A percentile compares a stretch with the other conserved stretches of the same genome.
Conservation (phyloP, 2,329 filamentous ascomycete genomes). For the Pseudodiploospora longispora region DNA sequence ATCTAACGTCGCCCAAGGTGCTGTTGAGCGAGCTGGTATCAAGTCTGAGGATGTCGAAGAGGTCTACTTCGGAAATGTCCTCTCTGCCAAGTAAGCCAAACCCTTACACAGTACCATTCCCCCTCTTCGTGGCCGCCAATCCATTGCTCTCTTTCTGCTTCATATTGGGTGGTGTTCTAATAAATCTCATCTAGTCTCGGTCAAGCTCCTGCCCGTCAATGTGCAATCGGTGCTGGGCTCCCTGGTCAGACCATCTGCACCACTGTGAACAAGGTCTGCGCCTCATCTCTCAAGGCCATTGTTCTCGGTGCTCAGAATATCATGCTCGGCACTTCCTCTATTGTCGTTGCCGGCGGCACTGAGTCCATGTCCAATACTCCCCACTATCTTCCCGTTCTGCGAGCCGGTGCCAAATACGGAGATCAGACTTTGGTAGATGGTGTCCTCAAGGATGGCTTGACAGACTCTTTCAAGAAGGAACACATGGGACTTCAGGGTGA, state of each 20-base stretch:
- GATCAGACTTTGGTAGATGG: conserved; percentile 84
- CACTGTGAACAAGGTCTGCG: conserved; percentile 98
- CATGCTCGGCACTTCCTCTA: conserved; percentile 87
- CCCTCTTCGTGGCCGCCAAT: not conserved
- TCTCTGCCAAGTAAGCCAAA: conserved; percentile 75
- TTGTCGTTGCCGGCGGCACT: conserved; percentile 87
- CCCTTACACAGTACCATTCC: not conserved
- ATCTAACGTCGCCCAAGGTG: conserved; percentile 38
- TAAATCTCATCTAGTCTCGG: conserved; percentile 56
- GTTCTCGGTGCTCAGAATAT: conserved; percentile 95
- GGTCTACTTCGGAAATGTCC: conserved; percentile 96
- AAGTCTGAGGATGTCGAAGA: conserved; percentile 88
- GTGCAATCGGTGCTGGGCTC: conserved; percentile 82
- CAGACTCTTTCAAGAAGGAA: conserved; percentile 90
- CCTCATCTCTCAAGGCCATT: conserved; percentile 87
- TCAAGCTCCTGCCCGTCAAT: conserved; percentile 93
- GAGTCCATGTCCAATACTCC: conserved; percentile 99
- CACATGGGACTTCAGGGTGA: conserved; percentile 94
- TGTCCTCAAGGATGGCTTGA: conserved; percentile 88
- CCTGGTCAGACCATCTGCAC: conserved; percentile 73
- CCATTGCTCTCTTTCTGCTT: not conserved
- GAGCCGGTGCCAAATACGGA: conserved; percentile 87
- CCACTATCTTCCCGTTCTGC: conserved; percentile 85
- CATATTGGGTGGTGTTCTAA: not conserved
- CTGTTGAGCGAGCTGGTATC: conserved; percentile 79